Base-by-base conservation (phyloP, 176 grass and related monocot species). In the Juncus inflexus region DNA sequence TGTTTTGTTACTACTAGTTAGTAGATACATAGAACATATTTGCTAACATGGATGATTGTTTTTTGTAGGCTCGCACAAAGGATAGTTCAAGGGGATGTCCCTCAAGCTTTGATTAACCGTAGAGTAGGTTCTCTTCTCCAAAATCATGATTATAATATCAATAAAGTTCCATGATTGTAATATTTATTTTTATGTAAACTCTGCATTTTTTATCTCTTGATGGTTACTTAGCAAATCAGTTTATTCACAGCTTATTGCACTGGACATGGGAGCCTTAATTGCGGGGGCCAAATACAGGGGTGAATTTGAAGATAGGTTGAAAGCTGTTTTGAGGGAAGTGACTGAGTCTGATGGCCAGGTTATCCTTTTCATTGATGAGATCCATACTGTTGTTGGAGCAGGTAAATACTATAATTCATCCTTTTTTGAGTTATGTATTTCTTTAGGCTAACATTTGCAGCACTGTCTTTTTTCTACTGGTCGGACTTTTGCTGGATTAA, bases 341-440 rank as follows among this genome's bases (percentile, higher is more conserved):
- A 92, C 88, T 6, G 88, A 97, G 65, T 97, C 94, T 8, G 94
- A 97, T 77, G 94, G 94, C 57, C 94, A 84, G 68, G 87, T 78
- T 16, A 35, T 97, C 70, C 76, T 97, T 64, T 97, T 97, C 65
- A 97, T 97, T 55, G 94, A 97, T 65, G 94, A 97, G 73, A 97
- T 97, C 55, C 94, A 97, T 81, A 97, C 94, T 59, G 94, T 97
- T 58, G 94, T 97, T 36, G 94, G 94, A 61, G 94, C 94, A 92
- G 94, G 94, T 97, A 87, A 42, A 15, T 52, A 55, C 8, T 52
- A 11, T 53, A 28, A 28, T 28, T 28, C 1, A 28, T 28, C 19
- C 14, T 13, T 49, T 14, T 37, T 42, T 77, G 59, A 38, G n/a
- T 72, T 40, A 74, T 71, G 35, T 47, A 47, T 47, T 47, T 2